Evolutionary conservation across 2,329 filamentous ascomycete genomes (phyloP), one percentile per base, ranked within the genome.

Genomic region (Microascus cirrosus): DNA sequence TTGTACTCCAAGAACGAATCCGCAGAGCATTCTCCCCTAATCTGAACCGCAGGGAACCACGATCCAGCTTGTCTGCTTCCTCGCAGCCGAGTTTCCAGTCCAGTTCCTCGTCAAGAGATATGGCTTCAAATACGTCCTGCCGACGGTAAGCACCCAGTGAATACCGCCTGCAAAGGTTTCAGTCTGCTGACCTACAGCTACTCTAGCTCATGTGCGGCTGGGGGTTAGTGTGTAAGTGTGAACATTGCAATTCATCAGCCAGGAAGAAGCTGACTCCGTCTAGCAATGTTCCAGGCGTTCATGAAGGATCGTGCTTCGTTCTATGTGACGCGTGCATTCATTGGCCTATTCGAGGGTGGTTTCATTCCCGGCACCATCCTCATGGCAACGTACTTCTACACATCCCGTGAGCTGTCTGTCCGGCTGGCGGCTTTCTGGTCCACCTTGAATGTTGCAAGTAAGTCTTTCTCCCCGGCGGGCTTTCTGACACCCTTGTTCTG

Each of bases 361-460:
- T 83, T 82, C 62, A 82, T 83, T 56, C 80, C 80, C 1, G 79
- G 77, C 61, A 79, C 78, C 12, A 81, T 87, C 55, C 73, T 86
- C 1, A 89, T 87, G 67, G 74, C 87, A 1, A 84, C 81, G 1
- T 90, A 90, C 68, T 90, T 86, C 69, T 90, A 89, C 72, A 89
- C 80, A 3, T 81, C 81, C 1, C 77, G 75, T 56, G 87, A 90
- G 65, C 71, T 90, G 1, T 84, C 86, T 0, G 77, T 81, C 35
- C 80, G 87, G 0, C 73, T 90, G 11, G 82, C 83, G 51, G 84
- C 77, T 64, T 90, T 90, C 69, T 90, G 86, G 87, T 74, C 74
- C 1, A 76, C 74, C 2, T 68, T 77, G 28, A 77, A 74, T 57
- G 63, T 75, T 45, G 70, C 71, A 6, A 65, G 68, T 64, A 50